Evolutionary conservation across 441 rosid genomes (phyloP).

Genomic region (Jatropha multifida): DNA sequence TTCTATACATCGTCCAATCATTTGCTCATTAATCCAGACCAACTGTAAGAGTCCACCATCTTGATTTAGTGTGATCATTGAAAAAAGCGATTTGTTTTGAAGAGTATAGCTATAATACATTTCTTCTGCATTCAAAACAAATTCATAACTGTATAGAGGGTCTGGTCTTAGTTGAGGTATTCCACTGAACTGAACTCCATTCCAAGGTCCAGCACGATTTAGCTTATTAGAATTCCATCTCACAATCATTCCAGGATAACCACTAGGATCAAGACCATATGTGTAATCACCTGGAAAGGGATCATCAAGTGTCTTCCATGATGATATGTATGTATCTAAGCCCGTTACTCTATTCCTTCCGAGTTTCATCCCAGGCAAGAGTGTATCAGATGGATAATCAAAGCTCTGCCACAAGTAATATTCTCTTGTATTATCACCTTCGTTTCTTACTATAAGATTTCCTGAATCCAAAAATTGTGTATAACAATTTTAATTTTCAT

Average conservation of each 20-base stretch:
- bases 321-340: neutral
- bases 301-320: slow-evolving; percentile 26
- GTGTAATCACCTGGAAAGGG: slow-evolving; percentile 19
- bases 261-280: neutral
- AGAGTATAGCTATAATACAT: slow-evolving; percentile 38
- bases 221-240: neutral
- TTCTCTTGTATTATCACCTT: neutral
- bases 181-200: slow-evolving; percentile 14
- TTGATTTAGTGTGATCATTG: neutral
- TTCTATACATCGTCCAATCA: neutral
- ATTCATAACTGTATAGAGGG: slow-evolving; percentile 28
- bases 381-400: slow-evolving; percentile 29
- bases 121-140: slow-evolving; percentile 37
- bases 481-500: too few relatives aligned
- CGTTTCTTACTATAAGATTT: neutral
- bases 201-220: slow-evolving; percentile 17
- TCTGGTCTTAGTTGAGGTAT: slow-evolving; percentile 24
- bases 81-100: slow-evolving; percentile 15
- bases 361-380: slow-evolving; percentile 36
- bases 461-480: slow-evolving; percentile 17
- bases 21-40: neutral
- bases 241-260: slow-evolving; percentile 4
- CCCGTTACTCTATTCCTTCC: slow-evolving; percentile 28
- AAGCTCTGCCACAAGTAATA: slow-evolving; percentile 14
- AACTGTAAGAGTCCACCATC: neutral